Percentiles rank a stretch among this genome's conserved stretches.
Conservation (phyloP, 306 rosid genomes). For the Mucuna pruriens region DNA sequence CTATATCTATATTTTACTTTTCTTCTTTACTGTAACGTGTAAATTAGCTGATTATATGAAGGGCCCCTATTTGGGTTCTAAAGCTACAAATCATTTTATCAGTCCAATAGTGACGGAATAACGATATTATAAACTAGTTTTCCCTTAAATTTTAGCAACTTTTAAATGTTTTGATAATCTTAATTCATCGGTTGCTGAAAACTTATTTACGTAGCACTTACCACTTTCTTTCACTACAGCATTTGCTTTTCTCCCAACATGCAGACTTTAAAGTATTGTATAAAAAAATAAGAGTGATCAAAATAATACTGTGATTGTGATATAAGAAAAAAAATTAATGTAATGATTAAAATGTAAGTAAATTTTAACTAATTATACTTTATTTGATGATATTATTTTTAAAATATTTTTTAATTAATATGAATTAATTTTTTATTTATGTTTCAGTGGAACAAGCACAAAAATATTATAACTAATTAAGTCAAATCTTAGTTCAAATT, state of each 20-base stretch:
- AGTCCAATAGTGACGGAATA: not conserved
- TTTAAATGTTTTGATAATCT: not conserved
- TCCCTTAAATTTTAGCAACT: not conserved
- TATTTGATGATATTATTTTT: too few species aligned
- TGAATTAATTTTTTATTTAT: too few species aligned
- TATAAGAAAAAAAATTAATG: too few species aligned
- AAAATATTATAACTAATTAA: too few species aligned
- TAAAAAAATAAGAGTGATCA: not conserved
- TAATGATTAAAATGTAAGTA: too few species aligned
- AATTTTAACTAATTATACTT: too few species aligned
- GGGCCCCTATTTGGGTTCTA: slow-evolving; percentile 54
- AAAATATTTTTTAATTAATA: too few species aligned
- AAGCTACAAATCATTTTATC: not conserved
- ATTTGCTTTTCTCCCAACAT: not conserved
- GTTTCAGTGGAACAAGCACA: too few species aligned
- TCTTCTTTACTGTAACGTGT: slow-evolving; percentile 26
- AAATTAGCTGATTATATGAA: slow-evolving; percentile 35
- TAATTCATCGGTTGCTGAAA: not conserved
- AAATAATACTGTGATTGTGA: not conserved
- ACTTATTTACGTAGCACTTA: not conserved
- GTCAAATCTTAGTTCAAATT: too few species aligned
- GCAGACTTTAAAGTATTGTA: not conserved
- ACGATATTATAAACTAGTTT: not conserved
- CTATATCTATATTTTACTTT: not conserved
- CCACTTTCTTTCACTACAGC: not conserved